Conservation (phyloP, 176 grass and related monocot species). For the Canna indica region DNA sequence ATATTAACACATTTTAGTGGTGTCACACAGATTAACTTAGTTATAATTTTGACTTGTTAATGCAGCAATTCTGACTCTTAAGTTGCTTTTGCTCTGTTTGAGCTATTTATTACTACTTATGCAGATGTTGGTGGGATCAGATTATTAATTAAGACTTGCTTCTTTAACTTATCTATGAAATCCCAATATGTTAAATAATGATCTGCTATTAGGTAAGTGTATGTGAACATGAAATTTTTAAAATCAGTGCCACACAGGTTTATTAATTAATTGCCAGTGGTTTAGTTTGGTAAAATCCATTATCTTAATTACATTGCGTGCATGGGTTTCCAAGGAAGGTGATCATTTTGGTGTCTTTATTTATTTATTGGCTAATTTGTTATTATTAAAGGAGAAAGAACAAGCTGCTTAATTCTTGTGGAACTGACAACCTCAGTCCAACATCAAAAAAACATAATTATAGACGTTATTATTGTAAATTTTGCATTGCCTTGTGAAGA, state of each 20-base stretch:
- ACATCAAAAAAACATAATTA: no score
- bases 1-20: neutral
- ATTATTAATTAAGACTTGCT: neutral
- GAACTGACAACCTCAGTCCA: no score
- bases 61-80: neutral
- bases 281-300: neutral
- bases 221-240: neutral
- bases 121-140: neutral
- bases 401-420: no score
- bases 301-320: no score
- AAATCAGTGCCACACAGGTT: neutral
- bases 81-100: neutral
- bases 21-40: neutral
- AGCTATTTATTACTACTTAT: no score
- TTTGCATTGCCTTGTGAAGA: no score
- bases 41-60: neutral
- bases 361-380: no score
- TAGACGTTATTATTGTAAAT: no score
- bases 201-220: neutral
- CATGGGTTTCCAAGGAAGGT: no score
- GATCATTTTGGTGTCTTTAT: no score
- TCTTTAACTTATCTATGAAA: neutral
- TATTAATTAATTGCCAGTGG: neutral
- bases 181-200: neutral
- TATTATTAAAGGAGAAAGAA: no score